phyloP scores from a whole-genome alignment of 2,329 filamentous ascomycete genomes.

The Mycogone perniciosa region DNA sequence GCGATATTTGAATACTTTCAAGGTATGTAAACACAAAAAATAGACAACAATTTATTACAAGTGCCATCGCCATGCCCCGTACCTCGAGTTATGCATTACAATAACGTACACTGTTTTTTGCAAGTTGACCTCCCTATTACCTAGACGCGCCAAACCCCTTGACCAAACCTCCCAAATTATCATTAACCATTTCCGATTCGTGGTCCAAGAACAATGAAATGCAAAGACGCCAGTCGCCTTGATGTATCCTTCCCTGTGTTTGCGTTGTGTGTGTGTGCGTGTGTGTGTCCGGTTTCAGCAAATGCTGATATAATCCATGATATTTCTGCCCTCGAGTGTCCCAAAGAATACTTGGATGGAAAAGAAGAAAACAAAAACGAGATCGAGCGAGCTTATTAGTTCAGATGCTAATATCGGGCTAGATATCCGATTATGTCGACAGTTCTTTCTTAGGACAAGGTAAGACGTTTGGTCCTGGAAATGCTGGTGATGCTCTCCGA shows the following conservation, averaged over 20 bases:
- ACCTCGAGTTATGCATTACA: background rate
- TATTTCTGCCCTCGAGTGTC: background rate
- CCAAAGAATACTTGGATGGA: too few species aligned
- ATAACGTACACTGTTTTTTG: background rate
- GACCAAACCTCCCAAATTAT: background rate
- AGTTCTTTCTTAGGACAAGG: conserved; percentile 2
- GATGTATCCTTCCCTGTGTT: background rate
- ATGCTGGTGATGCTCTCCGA: conserved; percentile 1
- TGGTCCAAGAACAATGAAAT: background rate
- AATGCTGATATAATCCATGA: too few species aligned
- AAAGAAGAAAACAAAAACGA: too few species aligned
- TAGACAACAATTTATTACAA: background rate
- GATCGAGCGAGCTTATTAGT: background rate
- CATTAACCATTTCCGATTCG: too few species aligned
- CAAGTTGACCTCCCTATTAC: background rate
- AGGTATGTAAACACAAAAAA: background rate
- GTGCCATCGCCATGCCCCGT: background rate
- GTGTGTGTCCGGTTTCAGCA: too few species aligned
- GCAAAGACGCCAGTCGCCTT: background rate
- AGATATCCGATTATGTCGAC: too few species aligned
- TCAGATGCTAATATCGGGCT: too few species aligned
- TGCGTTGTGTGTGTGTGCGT: too few species aligned
- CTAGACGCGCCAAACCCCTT: background rate
- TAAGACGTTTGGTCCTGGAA: conserved; percentile 5
- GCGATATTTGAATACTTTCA: background rate